Conservation (phyloP, 495 filamentous ascomycete genomes). For the Penicillium herquei region DNA sequence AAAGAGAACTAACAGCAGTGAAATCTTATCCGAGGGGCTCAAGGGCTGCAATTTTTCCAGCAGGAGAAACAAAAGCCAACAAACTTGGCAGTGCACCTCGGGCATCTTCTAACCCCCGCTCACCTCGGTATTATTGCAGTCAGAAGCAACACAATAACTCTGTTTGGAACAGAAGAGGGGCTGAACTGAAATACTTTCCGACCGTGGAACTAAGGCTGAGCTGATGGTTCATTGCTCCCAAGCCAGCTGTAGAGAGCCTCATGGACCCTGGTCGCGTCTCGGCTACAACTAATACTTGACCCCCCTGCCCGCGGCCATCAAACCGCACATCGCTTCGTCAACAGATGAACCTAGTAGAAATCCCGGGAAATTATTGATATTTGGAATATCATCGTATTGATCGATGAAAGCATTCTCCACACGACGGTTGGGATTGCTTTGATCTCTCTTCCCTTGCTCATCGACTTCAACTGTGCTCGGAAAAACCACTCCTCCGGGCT, state of each 20-base stretch:
- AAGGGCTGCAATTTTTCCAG: no score
- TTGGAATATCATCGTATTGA: no score
- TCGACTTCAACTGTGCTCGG: conserved; percentile 22
- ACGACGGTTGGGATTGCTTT: background rate
- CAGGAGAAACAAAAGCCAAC: background rate
- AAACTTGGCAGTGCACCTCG: background rate
- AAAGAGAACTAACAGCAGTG: background rate
- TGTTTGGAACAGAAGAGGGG: no score
- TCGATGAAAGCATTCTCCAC: no score
- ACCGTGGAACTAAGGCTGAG: background rate
- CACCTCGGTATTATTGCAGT: no score
- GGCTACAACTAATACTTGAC: background rate
- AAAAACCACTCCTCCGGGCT: conserved; percentile 43
- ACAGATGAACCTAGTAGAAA: background rate
- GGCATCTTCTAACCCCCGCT: no score
- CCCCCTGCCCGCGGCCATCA: background rate
- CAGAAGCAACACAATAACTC: no score
- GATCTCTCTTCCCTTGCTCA: conserved; percentile 19
- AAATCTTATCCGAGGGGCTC: no score
- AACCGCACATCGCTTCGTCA: background rate
- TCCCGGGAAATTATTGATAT: background rate
- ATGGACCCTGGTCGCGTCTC: background rate
- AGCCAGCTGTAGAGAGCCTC: conserved; percentile 29
- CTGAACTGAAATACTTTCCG: no score
- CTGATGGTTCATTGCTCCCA: conserved; percentile 3